Evolutionary conservation across 2,329 filamentous ascomycete species (phyloP).

Genomic region (Fusarium transvaalense): DNA sequence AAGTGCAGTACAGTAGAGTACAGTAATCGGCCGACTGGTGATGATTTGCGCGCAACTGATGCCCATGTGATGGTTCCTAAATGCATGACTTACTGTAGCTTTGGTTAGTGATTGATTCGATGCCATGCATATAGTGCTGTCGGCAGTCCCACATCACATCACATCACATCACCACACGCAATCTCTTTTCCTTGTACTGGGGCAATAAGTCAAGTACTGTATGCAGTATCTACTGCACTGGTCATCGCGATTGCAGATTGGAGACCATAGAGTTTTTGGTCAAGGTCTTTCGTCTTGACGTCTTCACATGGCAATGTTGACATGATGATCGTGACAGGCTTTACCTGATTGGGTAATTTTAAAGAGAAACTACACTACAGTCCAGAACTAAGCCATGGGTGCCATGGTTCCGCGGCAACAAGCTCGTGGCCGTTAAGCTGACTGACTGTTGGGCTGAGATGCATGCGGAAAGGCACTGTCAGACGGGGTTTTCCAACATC

Average conservation of each 20-base stretch:
- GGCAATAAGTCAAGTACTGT: too few species aligned
- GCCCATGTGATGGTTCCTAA: constrained; percentile 26
- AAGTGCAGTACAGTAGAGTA: too few species aligned
- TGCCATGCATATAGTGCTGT: background rate
- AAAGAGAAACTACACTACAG: constrained; percentile 16
- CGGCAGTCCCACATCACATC: background rate
- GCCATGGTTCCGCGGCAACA: constrained; percentile 14
- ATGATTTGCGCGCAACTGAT: background rate
- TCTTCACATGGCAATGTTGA: background rate
- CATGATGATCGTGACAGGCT: background rate
- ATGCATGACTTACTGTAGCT: background rate
- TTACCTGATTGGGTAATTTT: constrained; percentile 24
- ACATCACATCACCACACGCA: too few species aligned
- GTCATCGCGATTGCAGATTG: background rate
- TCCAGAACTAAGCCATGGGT: constrained; percentile 11
- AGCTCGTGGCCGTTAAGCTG: constrained; percentile 4
- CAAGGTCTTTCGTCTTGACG: background rate
- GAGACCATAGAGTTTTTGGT: background rate
- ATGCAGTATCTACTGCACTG: too few species aligned
- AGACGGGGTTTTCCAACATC: constrained; percentile 4
- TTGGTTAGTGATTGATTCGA: background rate
- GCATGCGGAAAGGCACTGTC: background rate
- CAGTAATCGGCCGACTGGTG: background rate
- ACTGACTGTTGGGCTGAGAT: background rate
- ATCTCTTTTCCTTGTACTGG: background rate